phyloP scores from a whole-genome alignment of 2,329 filamentous ascomycete genomes.

The Chrysoporthe deuterocubensis region DNA sequence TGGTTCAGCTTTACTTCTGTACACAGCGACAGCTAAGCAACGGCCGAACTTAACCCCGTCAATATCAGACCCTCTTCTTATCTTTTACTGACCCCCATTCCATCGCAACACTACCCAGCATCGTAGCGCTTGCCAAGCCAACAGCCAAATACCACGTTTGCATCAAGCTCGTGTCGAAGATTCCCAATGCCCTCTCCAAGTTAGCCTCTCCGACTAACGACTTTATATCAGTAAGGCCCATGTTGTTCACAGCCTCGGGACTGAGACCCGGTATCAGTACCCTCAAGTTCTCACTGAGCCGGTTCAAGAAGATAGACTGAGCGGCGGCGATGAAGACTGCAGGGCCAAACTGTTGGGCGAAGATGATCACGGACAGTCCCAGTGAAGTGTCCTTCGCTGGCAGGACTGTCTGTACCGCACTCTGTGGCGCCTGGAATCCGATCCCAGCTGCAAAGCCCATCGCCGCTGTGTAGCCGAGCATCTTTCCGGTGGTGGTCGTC shows the following conservation, averaged over 20 bases:
- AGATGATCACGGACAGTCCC: conserved; percentile 18
- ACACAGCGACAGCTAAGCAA: no score
- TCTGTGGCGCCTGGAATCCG: conserved; percentile 23
- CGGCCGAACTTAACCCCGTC: no score
- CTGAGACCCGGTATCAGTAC: conserved; percentile 18
- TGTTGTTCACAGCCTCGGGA: conserved; percentile 3
- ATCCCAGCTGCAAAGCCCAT: conserved; percentile 21
- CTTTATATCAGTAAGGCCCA: conserved; percentile 22
- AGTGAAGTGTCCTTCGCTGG: conserved; percentile 3
- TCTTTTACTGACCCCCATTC: conserved; percentile 27
- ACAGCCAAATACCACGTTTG: conserved; percentile 29
- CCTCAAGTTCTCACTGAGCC: conserved; percentile 30
- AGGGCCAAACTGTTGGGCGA: conserved; percentile 47
- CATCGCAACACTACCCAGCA: conserved; percentile 24
- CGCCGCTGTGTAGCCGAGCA: conserved; percentile 23
- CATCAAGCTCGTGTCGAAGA: conserved; percentile 25
- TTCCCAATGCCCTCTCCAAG: conserved; percentile 11
- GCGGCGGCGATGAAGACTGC: conserved; percentile 46
- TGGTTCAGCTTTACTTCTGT: no score
- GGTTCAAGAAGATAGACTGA: conserved; percentile 43
- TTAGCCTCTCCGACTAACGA: conserved; percentile 18
- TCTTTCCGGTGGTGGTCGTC: neutral
- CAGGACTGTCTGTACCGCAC: conserved; percentile 28
- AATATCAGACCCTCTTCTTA: conserved; percentile 20
- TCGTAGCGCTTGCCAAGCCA: conserved; percentile 17